These are phyloP conservation scores for Acacia concinna DNA, from an alignment of 331 rosid species.

Conservation along the genomic window DNA sequence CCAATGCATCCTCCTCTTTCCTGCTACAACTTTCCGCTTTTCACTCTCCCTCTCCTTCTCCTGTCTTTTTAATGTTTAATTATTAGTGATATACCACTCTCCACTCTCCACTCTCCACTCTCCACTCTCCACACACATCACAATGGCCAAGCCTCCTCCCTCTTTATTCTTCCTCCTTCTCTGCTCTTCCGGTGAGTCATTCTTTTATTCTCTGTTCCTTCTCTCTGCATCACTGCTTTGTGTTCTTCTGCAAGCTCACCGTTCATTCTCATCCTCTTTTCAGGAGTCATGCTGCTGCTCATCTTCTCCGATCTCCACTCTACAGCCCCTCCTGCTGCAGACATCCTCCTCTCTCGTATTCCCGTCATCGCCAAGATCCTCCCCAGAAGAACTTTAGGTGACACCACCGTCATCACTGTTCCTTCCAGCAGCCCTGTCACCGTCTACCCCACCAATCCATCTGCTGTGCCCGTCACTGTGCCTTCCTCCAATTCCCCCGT, in stretches of 20 bases:
- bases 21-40: neutral
- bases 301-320: constrained; percentile 40
- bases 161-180: neutral
- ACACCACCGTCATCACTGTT: constrained; percentile 64
- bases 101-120: neutral
- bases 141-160: neutral
- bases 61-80: neutral
- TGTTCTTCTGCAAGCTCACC: constrained; percentile 21
- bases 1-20: neutral
- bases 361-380: constrained; percentile 22
- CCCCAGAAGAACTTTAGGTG: constrained; percentile 44
- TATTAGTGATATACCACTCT: neutral
- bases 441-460: constrained; percentile 54
- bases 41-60: neutral
- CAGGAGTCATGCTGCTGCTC: constrained; percentile 47
- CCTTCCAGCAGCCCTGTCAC: constrained; percentile 72
- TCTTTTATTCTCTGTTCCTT: neutral
- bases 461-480: constrained; percentile 43
- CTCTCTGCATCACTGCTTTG: neutral
- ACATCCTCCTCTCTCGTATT: constrained; percentile 43
- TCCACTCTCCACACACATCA: neutral
- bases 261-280: constrained; percentile 25
- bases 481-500: constrained; percentile 48
- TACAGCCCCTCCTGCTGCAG: constrained; percentile 29
- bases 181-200: constrained; percentile 5